These are phyloP conservation scores for Lichtheimia ramosa DNA, from an alignment of 371 early-diverging fungal genomes.

Conservation along the genomic window DNA sequence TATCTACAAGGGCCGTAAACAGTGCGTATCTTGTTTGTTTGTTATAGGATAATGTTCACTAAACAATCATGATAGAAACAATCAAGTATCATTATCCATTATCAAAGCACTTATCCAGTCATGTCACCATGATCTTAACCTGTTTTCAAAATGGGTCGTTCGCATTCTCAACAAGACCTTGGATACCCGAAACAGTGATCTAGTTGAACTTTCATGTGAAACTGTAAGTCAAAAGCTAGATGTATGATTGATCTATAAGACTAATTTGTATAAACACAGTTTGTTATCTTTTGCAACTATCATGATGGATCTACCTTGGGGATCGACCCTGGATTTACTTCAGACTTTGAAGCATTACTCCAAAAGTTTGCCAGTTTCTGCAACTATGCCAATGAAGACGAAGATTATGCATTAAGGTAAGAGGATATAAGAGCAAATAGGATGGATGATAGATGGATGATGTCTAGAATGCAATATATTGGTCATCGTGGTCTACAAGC, in stretches of 20 bases:
- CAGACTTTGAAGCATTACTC: slow-evolving; percentile 48
- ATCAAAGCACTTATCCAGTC: slow-evolving; percentile 70
- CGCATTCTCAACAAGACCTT: slow-evolving; percentile 55
- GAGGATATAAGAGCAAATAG: background rate
- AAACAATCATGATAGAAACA: slow-evolving; percentile 24
- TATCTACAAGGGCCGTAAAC: slow-evolving; percentile 57
- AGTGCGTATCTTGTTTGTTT: slow-evolving; percentile 37
- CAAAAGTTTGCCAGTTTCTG: slow-evolving; percentile 53
- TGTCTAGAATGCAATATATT: slow-evolving; percentile 47
- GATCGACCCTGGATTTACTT: slow-evolving; percentile 68
- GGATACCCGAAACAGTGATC: slow-evolving; percentile 44
- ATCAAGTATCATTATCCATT: slow-evolving; percentile 64
- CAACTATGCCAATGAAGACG: slow-evolving; percentile 41
- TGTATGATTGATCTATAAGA: background rate
- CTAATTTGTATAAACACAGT: slow-evolving; percentile 30
- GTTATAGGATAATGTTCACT: no score
- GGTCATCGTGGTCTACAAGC: slow-evolving; percentile 53
- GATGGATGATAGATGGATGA: background rate
- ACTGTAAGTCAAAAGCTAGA: slow-evolving; percentile 37
- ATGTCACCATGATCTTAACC: slow-evolving; percentile 75
- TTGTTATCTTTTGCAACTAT: slow-evolving; percentile 61
- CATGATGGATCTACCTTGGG: slow-evolving; percentile 69
- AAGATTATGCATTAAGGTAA: slow-evolving; percentile 31
- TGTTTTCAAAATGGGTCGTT: slow-evolving; percentile 77
- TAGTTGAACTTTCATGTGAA: slow-evolving; percentile 53